Conservation (phyloP, 371 early-diverging fungal species). For the Batrachochytrium dendrobatidis region DNA sequence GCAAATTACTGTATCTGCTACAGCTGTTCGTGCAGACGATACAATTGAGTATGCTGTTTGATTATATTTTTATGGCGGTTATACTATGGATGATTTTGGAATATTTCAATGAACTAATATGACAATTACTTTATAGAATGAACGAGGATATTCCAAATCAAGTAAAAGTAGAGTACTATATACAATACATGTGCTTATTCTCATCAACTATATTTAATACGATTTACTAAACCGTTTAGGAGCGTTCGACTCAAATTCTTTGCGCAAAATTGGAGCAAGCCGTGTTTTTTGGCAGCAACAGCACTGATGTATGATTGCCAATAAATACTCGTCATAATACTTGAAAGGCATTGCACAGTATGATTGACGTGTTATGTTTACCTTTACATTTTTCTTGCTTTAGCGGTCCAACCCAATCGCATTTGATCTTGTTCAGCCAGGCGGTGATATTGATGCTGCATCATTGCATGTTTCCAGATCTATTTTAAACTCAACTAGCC, state of each 20-base stretch:
- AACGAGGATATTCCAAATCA: too few relatives aligned
- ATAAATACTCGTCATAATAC: neutral
- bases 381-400: neutral
- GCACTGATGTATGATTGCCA: neutral
- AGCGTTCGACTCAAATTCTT: neutral
- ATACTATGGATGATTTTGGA: too few relatives aligned
- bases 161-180: too few relatives aligned
- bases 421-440: slow-evolving; percentile 5
- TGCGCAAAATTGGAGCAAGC: slow-evolving; percentile 13
- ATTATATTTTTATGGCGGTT: neutral
- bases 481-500: slow-evolving; percentile 6
- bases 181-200: too few relatives aligned
- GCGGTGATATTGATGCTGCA: slow-evolving; percentile 11
- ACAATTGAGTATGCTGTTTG: neutral
- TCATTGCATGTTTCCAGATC: slow-evolving; percentile 10
- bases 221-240: too few relatives aligned
- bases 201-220: too few relatives aligned
- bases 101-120: too few relatives aligned
- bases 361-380: too few relatives aligned
- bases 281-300: slow-evolving; percentile 12
- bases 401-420: slow-evolving; percentile 12
- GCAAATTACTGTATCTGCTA: neutral
- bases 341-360: too few relatives aligned
- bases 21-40: neutral
- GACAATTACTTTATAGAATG: too few relatives aligned